A percentile compares a stretch with the other conserved stretches of the same genome.
phyloP scores from a whole-genome alignment of 345 rosid genomes.

The Moricandia moricandioides region DNA sequence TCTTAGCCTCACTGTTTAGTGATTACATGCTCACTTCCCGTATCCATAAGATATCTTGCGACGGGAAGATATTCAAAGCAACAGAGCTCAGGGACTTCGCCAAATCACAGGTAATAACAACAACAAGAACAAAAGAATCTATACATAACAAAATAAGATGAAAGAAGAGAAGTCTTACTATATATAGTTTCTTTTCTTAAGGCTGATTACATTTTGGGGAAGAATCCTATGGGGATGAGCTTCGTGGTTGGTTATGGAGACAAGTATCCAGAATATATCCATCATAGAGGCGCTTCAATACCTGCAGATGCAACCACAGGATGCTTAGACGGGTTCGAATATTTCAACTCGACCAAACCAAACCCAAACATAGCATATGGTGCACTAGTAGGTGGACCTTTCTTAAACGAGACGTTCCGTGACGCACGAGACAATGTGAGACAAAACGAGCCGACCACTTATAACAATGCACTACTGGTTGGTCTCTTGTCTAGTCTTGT shows the following conservation, averaged over 20 bases:
- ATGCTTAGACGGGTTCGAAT: constrained; percentile 75
- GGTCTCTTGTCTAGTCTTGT: constrained; percentile 89
- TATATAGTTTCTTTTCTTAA: constrained; percentile 26
- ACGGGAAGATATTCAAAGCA: constrained; percentile 62
- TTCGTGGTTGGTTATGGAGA: constrained; percentile 91
- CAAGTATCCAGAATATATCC: constrained; percentile 71
- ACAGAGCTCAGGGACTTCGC: constrained; percentile 87
- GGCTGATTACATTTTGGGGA: constrained; percentile 94
- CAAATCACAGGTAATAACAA: constrained; percentile 69
- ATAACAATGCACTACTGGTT: constrained; percentile 80
- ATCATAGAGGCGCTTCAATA: constrained; percentile 97
- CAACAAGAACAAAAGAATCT: neutral
- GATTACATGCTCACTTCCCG: constrained; percentile 92
- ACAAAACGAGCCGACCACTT: constrained; percentile 91
- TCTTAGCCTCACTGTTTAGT: constrained; percentile 80
- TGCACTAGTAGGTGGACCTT: constrained; percentile 93
- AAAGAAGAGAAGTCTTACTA: neutral
- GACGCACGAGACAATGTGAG: constrained; percentile 69
- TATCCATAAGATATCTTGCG: constrained; percentile 63
- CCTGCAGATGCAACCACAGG: constrained; percentile 68
- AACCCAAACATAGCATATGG: constrained; percentile 90
- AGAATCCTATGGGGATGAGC: constrained; percentile 78
- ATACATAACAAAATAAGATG: neutral
- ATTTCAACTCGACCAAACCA: constrained; percentile 61
- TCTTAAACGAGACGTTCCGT: constrained; percentile 68